These are phyloP conservation scores for Syzygium syzygioides DNA, from an alignment of 441 rosid species.

Conservation along the genomic window DNA sequence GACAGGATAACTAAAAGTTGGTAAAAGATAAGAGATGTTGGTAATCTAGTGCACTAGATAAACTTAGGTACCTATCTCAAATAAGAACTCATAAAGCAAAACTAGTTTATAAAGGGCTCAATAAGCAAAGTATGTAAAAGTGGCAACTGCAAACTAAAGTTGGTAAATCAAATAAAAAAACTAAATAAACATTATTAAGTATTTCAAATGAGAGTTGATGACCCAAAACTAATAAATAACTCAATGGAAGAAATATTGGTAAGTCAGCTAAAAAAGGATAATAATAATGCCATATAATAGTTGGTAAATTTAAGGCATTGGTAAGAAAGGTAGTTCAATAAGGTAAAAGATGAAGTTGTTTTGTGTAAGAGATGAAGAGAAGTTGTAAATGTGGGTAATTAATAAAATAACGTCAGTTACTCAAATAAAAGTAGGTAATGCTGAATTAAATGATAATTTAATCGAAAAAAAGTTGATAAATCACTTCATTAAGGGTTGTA, in stretches of 20 bases:
- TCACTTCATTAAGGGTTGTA: background rate
- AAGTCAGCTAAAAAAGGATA: background rate
- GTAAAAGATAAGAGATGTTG: background rate
- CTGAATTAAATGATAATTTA: background rate
- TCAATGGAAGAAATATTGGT: background rate
- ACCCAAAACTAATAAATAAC: background rate
- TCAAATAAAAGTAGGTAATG: background rate
- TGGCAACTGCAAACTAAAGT: background rate
- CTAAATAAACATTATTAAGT: background rate
- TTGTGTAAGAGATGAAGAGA: background rate
- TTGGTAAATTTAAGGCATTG: background rate
- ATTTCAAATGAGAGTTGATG: background rate
- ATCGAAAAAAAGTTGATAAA: background rate
- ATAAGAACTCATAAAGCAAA: background rate
- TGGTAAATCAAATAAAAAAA: background rate
- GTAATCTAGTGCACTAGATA: background rate
- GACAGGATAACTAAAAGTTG: background rate
- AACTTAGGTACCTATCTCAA: background rate
- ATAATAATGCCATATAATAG: background rate
- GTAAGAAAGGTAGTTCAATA: background rate
- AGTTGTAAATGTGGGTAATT: background rate
- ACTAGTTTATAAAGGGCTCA: background rate
- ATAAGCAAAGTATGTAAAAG: background rate
- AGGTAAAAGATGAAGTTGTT: background rate
- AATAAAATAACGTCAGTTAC: background rate